phyloP scores from a whole-genome alignment of 768 basidiomycete species.

The Tubosaeta sp. region DNA sequence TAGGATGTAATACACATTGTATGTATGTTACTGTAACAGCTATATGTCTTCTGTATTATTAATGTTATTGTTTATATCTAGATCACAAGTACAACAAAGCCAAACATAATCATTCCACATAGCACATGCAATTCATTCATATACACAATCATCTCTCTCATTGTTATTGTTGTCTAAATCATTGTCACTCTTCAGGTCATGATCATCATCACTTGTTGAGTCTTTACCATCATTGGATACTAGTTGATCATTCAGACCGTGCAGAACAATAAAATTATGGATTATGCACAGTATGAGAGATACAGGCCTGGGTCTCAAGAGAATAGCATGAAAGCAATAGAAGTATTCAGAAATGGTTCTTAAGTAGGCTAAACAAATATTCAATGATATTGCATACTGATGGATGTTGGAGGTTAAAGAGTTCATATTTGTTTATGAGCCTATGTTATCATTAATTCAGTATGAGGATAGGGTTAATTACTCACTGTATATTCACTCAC shows the following conservation, averaged over 20 bases:
- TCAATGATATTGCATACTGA: neutral
- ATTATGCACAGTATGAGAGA: conserved; percentile 21
- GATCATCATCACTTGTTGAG: too few species aligned
- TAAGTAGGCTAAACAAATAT: conserved; percentile 3
- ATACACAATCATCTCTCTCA: neutral
- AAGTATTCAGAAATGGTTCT: conserved; percentile 18
- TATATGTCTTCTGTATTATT: too few species aligned
- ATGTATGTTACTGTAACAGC: neutral
- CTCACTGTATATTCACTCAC: neutral
- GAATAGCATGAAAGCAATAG: conserved; percentile 3
- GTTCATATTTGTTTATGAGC: conserved; percentile 11
- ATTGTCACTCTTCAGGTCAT: neutral
- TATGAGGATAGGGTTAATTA: neutral
- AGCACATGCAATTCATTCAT: neutral
- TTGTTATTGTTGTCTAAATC: neutral
- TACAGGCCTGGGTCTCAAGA: conserved; percentile 18
- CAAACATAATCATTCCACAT: neutral
- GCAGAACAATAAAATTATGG: conserved; percentile 18
- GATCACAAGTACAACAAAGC: neutral
- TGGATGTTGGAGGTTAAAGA: conserved; percentile 27
- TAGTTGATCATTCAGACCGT: neutral
- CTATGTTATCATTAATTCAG: neutral
- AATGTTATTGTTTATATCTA: neutral
- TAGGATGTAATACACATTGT: neutral
- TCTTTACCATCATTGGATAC: too few species aligned